Conservation (phyloP, 2,329 filamentous ascomycete species). For the Cercospora citrullina region DNA sequence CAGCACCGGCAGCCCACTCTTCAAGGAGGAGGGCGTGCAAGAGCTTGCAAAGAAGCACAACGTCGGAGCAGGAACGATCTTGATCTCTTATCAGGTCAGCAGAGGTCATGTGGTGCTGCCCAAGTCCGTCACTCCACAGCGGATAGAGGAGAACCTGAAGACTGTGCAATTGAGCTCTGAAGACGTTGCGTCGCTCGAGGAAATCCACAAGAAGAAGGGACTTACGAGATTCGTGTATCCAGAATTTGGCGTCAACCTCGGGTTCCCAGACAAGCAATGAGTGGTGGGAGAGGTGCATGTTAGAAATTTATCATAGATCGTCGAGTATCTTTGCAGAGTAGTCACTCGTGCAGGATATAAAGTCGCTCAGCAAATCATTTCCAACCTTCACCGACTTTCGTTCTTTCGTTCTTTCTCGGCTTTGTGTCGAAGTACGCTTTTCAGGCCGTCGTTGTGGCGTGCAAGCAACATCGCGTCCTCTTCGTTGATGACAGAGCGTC, state of each 20-base stretch:
- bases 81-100: conserved; percentile 72
- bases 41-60: conserved; percentile 53
- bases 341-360: background rate
- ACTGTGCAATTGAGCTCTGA: conserved; percentile 64
- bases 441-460: conserved; percentile 81
- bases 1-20: conserved; percentile 51
- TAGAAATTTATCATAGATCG: background rate
- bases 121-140: conserved; percentile 56
- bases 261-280: conserved; percentile 51
- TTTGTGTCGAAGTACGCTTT: conserved; percentile 69
- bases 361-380: background rate
- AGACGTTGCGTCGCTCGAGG: conserved; percentile 58
- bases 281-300: background rate
- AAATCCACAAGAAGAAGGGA: conserved; percentile 50
- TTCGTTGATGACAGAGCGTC: conserved; percentile 74
- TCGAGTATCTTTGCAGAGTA: background rate
- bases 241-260: conserved; percentile 50
- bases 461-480: conserved; percentile 87
- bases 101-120: conserved; percentile 70
- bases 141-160: conserved; percentile 67
- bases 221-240: conserved; percentile 52
- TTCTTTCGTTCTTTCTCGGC: conserved; percentile 53
- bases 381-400: conserved; percentile 16
- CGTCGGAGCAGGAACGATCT: conserved; percentile 55
- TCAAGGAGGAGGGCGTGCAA: conserved; percentile 50